Evolutionary conservation across 257 asterid species (phyloP), one percentile per base, ranked within the genome.

Genomic region (Salvia splendens): DNA sequence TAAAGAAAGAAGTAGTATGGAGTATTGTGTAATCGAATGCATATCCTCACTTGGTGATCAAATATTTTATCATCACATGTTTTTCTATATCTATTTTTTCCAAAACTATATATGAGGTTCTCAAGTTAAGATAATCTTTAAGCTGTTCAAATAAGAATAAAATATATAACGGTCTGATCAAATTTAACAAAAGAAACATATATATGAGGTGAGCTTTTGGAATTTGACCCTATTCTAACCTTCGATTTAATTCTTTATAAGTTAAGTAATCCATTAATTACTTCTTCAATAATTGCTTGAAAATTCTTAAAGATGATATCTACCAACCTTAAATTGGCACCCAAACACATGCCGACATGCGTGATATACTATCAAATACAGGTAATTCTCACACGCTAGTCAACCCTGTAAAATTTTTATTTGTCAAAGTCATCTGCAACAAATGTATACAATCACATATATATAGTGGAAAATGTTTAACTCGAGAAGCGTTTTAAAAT

Each of bases 271-370:
- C 40, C 42, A 28, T 11, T 12, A 12, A 16, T 30, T 5, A 40
- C 12, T 45, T 45, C 49, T 36, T 36, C 8, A 3, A 5, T 49
- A 42, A 16, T 67, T 66, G n/a, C 55, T 55, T 66, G 64, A 65
- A 65, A 68, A 48, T 35, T 3, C 16, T 30, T 6, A 28, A 49
- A 51, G 8, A 12, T 57, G 79, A 67, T 71, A 47, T 42, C 68
- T 24, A 49, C 83, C 81, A 1, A 20, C 24, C 24, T 20, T 47
- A 72, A 65, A 72, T 56, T 16, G 4, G 38, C 51, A 45, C 43
- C 40, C 11, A 17, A 8, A 58, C 24, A 47, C 35, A 47, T 3
- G 4, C 57, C 24, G 24, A 20, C 24, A 20, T 20, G 24, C 24
- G 24, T 20, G 24, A 20, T 20, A 20, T 0, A 17, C 15, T 8